Evolutionary conservation across 495 filamentous ascomycete genomes (phyloP), one percentile per base, ranked within the genome.

Genomic region (Penicillium argentinense): DNA sequence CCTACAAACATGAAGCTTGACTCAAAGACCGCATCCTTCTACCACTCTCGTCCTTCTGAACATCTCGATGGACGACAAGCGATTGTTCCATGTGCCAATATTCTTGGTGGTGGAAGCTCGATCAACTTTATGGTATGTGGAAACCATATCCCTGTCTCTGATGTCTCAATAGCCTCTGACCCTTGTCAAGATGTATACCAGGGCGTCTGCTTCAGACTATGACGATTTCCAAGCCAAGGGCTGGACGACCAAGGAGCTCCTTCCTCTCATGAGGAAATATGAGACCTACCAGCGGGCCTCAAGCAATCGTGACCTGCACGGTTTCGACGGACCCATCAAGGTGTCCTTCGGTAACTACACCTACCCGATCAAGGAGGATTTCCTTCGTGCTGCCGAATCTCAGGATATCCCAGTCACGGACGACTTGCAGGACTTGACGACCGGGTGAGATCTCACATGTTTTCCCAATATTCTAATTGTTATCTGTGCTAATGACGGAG

Each of bases 1-100:
- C 87, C 86, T 9, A 74, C 75, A 16, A 89, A 90, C 64, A 88
- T 90, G 85, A 88, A 88, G 61, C 67, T 90, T 53, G 87, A 91
- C 69, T 87, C 85, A 29, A 90, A 89, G 69, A 90, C 87, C n/a
- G 87, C 87, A 22, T 84, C 84, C 0, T 91, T 91, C 68, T 93
- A 93, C 58, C 76, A 90, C 56, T 88, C 85, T 2, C 75, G 83
- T 29, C 86, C 85, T 5, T 89, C 85, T 0, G 80, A 88, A 66
- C 82, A 81, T 68, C 75, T 91, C 19, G 77, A 74, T 56, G 86
- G 87, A 8, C 78, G 87, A 21, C 77, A 79, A 49, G 85, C 87
- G 12, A 78, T 91, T 47, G 87, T 93, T 11, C 88, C 87, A 2
- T 89, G 86, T 60, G 88, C 86, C 22, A 82, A 91, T 49, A 73